Evolutionary conservation across 208 protist species (phyloP), one percentile per base, ranked within the genome.

Genomic region (Lotmaria passim): DNA sequence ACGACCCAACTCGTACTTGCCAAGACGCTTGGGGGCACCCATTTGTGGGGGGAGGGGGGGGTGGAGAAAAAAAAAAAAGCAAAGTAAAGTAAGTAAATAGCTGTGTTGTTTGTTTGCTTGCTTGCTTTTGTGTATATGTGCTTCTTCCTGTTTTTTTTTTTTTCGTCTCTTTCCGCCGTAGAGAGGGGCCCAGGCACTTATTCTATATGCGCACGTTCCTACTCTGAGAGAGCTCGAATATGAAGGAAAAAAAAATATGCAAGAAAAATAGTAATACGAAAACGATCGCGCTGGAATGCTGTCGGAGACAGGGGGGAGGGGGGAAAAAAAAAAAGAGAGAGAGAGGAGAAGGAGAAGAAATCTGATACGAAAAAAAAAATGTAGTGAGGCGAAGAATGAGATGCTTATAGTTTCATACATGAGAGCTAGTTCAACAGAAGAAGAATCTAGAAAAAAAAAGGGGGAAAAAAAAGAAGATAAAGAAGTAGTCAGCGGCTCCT

Each of bases 1-100:
- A 47, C 87, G 84, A 44, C 91, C 91, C n/a, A 97, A 74, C 69
- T 94, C 87, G 71, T 96, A 97, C 65, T 86, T 82, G 21, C 92
- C 91, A 47, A 97, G 77, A 34, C 83, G 83, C 73, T 93, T 93
- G 0, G 73, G 67, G 31, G 55, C 64, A 52, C 73, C 81, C 83
- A 86, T 86, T 38, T 33, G 75, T 47, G 44, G 11, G 51, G 14
- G 30, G 6, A 28, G n/a, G 59, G 15, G 61, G n/a, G 15, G 46
- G 38, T 44, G 51, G 43, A 6, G 6, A n/a, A 26, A 59, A 23
- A 7, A 8, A 15, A 39, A 65, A 23, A 43, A 17, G 46, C 1
- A 34, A 24, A 31, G 7, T 36, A 7, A n/a, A 44, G 1, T 4
- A 36, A 5, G 7, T 36, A 7, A n/a, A 44, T 1, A 8, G 19